Evolutionary conservation across 257 asterid species (phyloP), one percentile per base, ranked within the genome.

Genomic region (Nyctanthes arbortristis): DNA sequence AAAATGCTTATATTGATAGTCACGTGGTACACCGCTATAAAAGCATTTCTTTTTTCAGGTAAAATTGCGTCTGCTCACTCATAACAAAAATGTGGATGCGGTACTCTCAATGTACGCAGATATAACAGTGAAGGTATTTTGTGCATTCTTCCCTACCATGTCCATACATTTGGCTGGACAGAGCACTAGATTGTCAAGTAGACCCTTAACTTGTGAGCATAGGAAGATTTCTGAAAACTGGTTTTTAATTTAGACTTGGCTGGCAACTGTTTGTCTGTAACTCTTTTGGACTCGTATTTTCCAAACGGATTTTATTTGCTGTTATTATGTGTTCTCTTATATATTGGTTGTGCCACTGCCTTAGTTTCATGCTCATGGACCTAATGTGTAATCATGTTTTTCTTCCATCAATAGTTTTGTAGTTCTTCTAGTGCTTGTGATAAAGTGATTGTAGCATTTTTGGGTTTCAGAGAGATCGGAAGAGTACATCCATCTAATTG

Each of bases 41-140:
- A 27, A 25, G 8, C 49, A 66, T 67, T 58, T 27, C 57, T 35
- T 73, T n/a, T 81, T 70, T 63, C 88, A 94, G 99, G 97, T 87
- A 70, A 91, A 89, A 70, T 81, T 93, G 77, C 91, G 99, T 10
- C 75, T 93, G 82, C 71, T 59, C 74, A 93, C 97, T 68, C 99
- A 91, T 69, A 78, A 87, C 75, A 87, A 88, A 33, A 93, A 93
- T 71, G 96, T 93, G 71, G 92, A 87, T 70, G 71, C 90, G 3
- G 97, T 91, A 78, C 96, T 93, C 35, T 86, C 93, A 16, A 7
- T 91, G 78, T 93, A 85, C 68, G 78, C 81, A 68, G 91, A 84
- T 75, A 65, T 79, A 65, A 85, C 72, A 61, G 79, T 87, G 55
- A 84, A 78, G 91, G 99, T 91, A 7, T 12, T 54, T 67, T 67